Evolutionary conservation across 2,329 filamentous ascomycete species (phyloP), one percentile per base, ranked within the genome.

Genomic region (Xylariaceae sp.): DNA sequence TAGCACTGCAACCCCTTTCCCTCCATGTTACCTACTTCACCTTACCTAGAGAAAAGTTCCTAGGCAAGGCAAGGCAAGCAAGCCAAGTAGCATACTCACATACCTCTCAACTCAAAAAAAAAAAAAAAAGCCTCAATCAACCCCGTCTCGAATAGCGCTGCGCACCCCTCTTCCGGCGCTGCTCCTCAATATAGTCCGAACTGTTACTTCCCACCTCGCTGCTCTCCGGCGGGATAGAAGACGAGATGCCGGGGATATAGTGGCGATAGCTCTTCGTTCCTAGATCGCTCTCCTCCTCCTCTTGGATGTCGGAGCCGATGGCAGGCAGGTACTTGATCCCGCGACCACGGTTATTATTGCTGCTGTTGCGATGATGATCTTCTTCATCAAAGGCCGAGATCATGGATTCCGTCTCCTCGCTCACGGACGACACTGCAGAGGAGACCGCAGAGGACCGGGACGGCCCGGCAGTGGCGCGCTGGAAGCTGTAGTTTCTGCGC

Each of bases 191-290:
- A 35, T 69, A 66, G 31, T 69, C 66, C 33, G 55, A 59, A 9
- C 55, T 47, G 23, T 54, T n/a, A 16, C 34, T 38, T 11, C 40
- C 24, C 11, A 27, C 26, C 5, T 9, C 26, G 5, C 8, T 5
- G n/a, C 26, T 28, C 26, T 28, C 54, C 2, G 51, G 51, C 9
- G 52, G 61, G 36, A 60, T 50, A 36, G 50, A 52, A 9, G 48
- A 50, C 44, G 64, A 64, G 48, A 75, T 55, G 47, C 74, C 73
- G 2, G 75, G 74, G 55, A 76, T 73, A 26, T 69, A 60, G 49
- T 77, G 73, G 48, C 65, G 66, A 53, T 79, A 78, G 26, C 72
- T 68, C 66, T 77, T 78, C 49, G 73, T 77, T 19, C 75, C 75
- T 7, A 71, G 49, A 2, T 78, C 74, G 54, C 68, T 70, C 31